Conservation (phyloP, 2,329 filamentous ascomycete species). For the Diaporthe amygdali region DNA sequence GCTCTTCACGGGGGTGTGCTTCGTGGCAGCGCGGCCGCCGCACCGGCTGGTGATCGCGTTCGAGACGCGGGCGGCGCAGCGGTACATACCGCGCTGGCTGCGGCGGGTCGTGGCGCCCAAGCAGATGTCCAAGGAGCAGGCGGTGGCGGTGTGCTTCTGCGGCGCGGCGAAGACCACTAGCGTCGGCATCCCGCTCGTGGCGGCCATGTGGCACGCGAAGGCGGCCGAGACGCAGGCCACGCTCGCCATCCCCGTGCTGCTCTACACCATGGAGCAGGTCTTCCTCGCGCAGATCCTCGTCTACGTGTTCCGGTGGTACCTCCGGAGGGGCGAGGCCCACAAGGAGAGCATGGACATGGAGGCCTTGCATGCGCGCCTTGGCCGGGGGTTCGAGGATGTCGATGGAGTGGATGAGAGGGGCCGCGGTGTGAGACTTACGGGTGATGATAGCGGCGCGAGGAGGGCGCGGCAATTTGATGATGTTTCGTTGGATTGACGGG, state of each 20-base stretch:
- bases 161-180: slow-evolving; percentile 76
- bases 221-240: slow-evolving; percentile 59
- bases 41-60: slow-evolving; percentile 35
- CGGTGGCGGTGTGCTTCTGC: slow-evolving; percentile 75
- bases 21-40: slow-evolving; percentile 53
- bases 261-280: slow-evolving; percentile 65
- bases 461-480: neutral
- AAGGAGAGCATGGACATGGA: slow-evolving; percentile 23
- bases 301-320: slow-evolving; percentile 53
- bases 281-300: slow-evolving; percentile 52
- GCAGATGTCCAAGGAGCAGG: slow-evolving; percentile 63
- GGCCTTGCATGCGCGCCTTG: slow-evolving; percentile 13
- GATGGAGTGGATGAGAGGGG: neutral
- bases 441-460: neutral
- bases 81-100: slow-evolving; percentile 34
- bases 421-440: neutral
- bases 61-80: slow-evolving; percentile 40
- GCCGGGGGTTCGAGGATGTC: slow-evolving; percentile 1
- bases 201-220: slow-evolving; percentile 69
- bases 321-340: slow-evolving; percentile 29
- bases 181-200: slow-evolving; percentile 70
- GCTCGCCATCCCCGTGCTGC: slow-evolving; percentile 67
- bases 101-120: slow-evolving; percentile 48
- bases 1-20: slow-evolving; percentile 68
- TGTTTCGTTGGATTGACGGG: neutral